These are phyloP conservation scores for Rhizodiscina lignyota DNA, from an alignment of 495 filamentous ascomycete genomes.

Conservation along the genomic window DNA sequence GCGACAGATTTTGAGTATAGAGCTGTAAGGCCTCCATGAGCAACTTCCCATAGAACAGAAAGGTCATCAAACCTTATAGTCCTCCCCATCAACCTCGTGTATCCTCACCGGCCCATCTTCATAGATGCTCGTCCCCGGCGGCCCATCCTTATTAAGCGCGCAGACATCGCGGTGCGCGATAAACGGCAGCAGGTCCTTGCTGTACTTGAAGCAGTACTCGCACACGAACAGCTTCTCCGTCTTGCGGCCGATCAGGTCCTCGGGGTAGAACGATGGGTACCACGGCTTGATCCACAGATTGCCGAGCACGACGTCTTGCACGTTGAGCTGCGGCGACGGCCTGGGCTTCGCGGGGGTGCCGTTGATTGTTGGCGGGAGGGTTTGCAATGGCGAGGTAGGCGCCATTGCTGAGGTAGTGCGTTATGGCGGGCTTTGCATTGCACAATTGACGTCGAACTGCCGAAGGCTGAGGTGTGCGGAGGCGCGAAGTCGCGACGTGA, in stretches of 20 bases:
- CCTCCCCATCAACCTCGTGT: slow-evolving; percentile 85
- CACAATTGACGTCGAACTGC: too few species aligned
- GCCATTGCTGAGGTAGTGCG: too few species aligned
- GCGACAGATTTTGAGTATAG: slow-evolving; percentile 85
- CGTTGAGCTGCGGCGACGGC: too few species aligned
- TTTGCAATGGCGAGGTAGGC: too few species aligned
- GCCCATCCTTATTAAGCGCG: slow-evolving; percentile 18
- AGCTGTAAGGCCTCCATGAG: slow-evolving; percentile 36
- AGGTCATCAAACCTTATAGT: slow-evolving; percentile 42
- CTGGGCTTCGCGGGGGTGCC: too few species aligned
- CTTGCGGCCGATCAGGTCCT: slow-evolving; percentile 20
- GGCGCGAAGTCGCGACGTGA: too few species aligned
- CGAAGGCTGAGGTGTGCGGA: too few species aligned
- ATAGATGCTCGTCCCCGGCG: slow-evolving; percentile 31
- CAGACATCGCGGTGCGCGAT: slow-evolving; percentile 34
- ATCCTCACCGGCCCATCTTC: slow-evolving; percentile 44
- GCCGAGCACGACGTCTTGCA: slow-evolving; percentile 27
- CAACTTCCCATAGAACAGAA: too few species aligned
- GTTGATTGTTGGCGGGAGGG: too few species aligned
- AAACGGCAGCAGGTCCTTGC: slow-evolving; percentile 48
- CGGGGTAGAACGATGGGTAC: slow-evolving; percentile 30
- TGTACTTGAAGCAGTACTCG: slow-evolving; percentile 86
- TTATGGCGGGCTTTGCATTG: too few species aligned
- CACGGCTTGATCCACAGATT: slow-evolving; percentile 26
- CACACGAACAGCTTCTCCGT: slow-evolving; percentile 64